Evolutionary conservation across 208 protist genomes (phyloP), one percentile per base, ranked within the genome.

Genomic region (Trypanosoma brucei): DNA sequence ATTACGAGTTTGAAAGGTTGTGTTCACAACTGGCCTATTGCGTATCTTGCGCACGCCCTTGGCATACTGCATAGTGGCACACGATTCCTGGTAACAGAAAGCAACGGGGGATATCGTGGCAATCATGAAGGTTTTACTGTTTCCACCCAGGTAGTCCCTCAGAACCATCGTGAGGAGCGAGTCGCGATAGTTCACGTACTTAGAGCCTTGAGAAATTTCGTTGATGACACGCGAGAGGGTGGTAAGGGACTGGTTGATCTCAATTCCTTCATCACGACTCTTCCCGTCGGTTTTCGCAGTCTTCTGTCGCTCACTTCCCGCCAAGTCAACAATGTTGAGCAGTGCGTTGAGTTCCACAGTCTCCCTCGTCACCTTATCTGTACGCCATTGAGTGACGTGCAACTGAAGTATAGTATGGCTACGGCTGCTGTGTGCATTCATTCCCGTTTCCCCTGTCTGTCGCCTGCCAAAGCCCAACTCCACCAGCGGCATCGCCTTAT

Each of bases 321-420:
- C 96, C n/a, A 98, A 83, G 72, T 98, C 96, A 38, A 97, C 85
- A 61, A 98, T 80, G 58, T 97, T 98, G 59, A 96, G 79, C 45
- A 70, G 85, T 44, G 78, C 83, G 34, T 84, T 57, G 13, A 86
- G 76, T 71, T 92, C 82, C n/a, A 90, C 72, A 30, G 69, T 68
- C 71, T 83, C 92, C 36, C 71, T 76, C 8, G 81, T 87, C 9
- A 79, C 48, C n/a, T 65, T 50, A 72, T 85, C 72, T 35, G 78
- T 83, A 62, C 70, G 65, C 63, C 68, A 84, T 56, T 91, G 88
- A 61, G 80, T 83, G 9, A 95, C 63, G 48, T 84, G 64, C 30
- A 93, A 33, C 53, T 93, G 75, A 22, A 99, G 84, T 59, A 99
- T 97, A 13, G 96, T 96, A 83, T 99, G 98, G 1, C 96, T 98